Percentiles rank a stretch among this genome's conserved stretches.
These are phyloP conservation scores for Fusarium continuum DNA, from an alignment of 2,329 filamentous ascomycete genomes.

Conservation along the genomic window DNA sequence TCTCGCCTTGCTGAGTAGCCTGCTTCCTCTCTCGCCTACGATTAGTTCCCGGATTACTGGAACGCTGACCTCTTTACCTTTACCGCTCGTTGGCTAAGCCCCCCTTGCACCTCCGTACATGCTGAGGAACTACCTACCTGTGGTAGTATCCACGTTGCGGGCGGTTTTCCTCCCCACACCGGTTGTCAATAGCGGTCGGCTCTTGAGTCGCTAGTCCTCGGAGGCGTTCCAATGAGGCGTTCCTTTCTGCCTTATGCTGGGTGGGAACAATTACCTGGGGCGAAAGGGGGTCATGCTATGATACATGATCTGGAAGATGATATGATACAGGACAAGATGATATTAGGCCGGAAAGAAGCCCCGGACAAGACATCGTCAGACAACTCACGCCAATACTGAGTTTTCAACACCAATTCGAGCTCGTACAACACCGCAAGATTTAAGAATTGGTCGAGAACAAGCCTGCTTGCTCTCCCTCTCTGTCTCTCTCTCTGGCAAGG, in stretches of 20 bases:
- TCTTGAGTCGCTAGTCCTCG: constrained; percentile 21
- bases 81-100: constrained; percentile 21
- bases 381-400: constrained; percentile 17
- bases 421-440: constrained; percentile 10
- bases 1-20: constrained; percentile 36
- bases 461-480: background rate
- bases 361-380: constrained; percentile 15
- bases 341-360: constrained; percentile 15
- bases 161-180: constrained; percentile 29
- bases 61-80: constrained; percentile 28
- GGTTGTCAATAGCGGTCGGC: constrained; percentile 36
- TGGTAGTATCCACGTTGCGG: constrained; percentile 27
- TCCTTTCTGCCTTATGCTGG: constrained; percentile 2
- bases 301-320: constrained; percentile 24
- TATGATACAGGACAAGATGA: constrained; percentile 17
- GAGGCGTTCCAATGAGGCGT: constrained; percentile 29
- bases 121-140: constrained; percentile 7
- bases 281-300: constrained; percentile 26
- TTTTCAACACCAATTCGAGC: constrained; percentile 5
- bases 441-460: background rate
- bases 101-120: constrained; percentile 7
- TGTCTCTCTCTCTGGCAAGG: background rate
- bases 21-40: constrained; percentile 35
- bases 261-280: constrained; percentile 20
- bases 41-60: constrained; percentile 43